Evolutionary conservation across 345 rosid species (phyloP), one percentile per base, ranked within the genome.

Genomic region (Turritis glabra): DNA sequence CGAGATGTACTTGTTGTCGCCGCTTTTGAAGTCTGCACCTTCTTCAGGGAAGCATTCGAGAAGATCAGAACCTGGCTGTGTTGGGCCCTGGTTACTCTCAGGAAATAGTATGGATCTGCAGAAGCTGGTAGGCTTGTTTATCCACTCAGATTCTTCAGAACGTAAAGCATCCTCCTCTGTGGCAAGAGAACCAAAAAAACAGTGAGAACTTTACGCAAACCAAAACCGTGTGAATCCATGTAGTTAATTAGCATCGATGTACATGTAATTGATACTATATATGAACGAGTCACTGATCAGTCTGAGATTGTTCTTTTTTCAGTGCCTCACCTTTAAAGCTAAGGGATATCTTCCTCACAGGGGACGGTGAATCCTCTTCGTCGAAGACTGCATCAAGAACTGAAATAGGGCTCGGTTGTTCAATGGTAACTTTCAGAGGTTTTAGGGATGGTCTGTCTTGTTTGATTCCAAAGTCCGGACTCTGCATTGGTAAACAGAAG

Each of bases 321-420:
- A 69, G 76, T 65, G 66, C 13, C 76, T 88, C 64, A 94, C 98
- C 97, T 85, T 76, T 82, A 51, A 89, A 86, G 63, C 64, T 79
- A 46, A 74, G 77, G 73, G 89, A 79, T 73, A 75, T 88, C 82
- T 85, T 91, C 79, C 84, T 86, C 75, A 90, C 85, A 1, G 97
- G 97, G 44, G 95, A 91, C 53, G 90, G 96, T 71, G 85, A 81
- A 66, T 90, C 97, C n/a, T 94, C 97, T 18, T 76, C 77, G 63
- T 79, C 84, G 81, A 86, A 85, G 73, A 88, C 64, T 67, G 95
- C 85, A 77, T 91, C 97, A 37, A 94, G 96, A 72, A 94, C 92
- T 38, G 98, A 90, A 64, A 91, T 83, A 10, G 96, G 98, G 77
- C 98, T 94, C 9, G 98, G 97, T 76, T 94, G 96, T 77, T 94